A percentile compares a stretch with the other conserved stretches of the same genome.
Evolutionary conservation across 805 yeast genomes (phyloP).

Genomic region (Brettanomyces custersianus): DNA sequence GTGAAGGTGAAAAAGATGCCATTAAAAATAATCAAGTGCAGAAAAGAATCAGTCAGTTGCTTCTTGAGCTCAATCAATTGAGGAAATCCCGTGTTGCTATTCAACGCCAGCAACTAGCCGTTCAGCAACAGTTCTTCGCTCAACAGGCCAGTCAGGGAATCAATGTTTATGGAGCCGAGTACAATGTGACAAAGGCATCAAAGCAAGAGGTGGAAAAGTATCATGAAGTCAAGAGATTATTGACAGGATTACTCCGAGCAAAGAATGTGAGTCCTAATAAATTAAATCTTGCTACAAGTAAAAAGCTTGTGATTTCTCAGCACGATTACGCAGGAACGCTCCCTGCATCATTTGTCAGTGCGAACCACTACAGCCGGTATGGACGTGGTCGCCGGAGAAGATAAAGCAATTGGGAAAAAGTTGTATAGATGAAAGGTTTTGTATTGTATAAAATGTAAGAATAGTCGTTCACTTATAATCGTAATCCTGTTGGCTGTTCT

Average conservation of each 20-base stretch:
- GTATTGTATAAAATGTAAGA: neutral
- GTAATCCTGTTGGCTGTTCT: neutral
- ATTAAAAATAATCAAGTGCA: slow-evolving; percentile 18
- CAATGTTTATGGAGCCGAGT: slow-evolving; percentile 6
- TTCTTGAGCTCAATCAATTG: slow-evolving; percentile 40
- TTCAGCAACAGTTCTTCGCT: slow-evolving; percentile 3
- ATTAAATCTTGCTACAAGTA: slow-evolving; percentile 28
- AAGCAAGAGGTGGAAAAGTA: slow-evolving; percentile 34
- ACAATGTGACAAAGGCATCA: slow-evolving; percentile 29
- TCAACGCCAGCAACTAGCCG: slow-evolving; percentile 6
- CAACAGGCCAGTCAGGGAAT: slow-evolving; percentile 7
- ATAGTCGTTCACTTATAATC: neutral
- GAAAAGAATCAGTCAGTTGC: slow-evolving; percentile 32
- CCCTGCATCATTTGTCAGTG: slow-evolving; percentile 41
- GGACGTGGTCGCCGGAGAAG: slow-evolving; percentile 9
- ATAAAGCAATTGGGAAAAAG: neutral
- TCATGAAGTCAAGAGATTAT: slow-evolving; percentile 33
- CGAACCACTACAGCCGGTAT: slow-evolving; percentile 4
- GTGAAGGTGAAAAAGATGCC: slow-evolving; percentile 17
- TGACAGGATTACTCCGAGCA: slow-evolving; percentile 30
- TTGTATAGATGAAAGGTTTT: neutral
- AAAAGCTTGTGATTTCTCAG: slow-evolving; percentile 56
- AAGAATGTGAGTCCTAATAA: slow-evolving; percentile 23
- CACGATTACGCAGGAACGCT: slow-evolving; percentile 70
- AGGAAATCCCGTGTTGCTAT: slow-evolving; percentile 34